Evolutionary conservation across 2,329 filamentous ascomycete genomes (phyloP).

Genomic region (Pleurostoma richardsiae): DNA sequence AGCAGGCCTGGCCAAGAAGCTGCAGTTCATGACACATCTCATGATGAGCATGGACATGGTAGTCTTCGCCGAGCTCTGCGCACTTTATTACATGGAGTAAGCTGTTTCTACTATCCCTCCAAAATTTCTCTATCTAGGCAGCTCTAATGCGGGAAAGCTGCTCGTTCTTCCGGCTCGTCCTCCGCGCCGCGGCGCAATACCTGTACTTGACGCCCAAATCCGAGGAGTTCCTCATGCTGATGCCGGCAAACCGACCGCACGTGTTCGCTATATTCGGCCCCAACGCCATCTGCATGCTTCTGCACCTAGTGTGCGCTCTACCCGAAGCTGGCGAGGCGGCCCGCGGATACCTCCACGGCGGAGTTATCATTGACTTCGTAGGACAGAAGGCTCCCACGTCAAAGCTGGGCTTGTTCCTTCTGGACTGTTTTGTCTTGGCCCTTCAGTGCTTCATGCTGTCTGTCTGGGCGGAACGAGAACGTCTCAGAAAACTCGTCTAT

Average conservation of each 20-base stretch:
- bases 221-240: conserved; percentile 48
- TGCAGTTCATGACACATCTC: conserved; percentile 55
- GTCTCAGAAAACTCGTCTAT: conserved; percentile 43
- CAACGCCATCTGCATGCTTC: conserved; percentile 55
- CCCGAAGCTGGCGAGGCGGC: conserved; percentile 55
- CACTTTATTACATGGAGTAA: conserved; percentile 68
- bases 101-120: conserved; percentile 14
- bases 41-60: conserved; percentile 57
- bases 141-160: conserved; percentile 37
- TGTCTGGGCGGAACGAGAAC: conserved; percentile 56
- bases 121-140: no score
- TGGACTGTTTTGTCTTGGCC: conserved; percentile 50
- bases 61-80: conserved; percentile 59
- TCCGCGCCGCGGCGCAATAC: conserved; percentile 55
- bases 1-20: conserved; percentile 45
- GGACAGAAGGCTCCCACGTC: conserved; percentile 60
- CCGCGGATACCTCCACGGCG: conserved; percentile 62
- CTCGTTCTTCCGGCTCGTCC: conserved; percentile 57
- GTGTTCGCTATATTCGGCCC: conserved; percentile 54
- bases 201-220: conserved; percentile 60
- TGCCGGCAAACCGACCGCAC: conserved; percentile 52
- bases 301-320: conserved; percentile 51
- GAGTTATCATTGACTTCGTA: conserved; percentile 62
- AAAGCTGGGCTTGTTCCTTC: conserved; percentile 45
- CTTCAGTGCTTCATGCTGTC: conserved; percentile 62